phyloP scores from a whole-genome alignment of 2,329 filamentous ascomycete species.

The Clonostachys solani region DNA sequence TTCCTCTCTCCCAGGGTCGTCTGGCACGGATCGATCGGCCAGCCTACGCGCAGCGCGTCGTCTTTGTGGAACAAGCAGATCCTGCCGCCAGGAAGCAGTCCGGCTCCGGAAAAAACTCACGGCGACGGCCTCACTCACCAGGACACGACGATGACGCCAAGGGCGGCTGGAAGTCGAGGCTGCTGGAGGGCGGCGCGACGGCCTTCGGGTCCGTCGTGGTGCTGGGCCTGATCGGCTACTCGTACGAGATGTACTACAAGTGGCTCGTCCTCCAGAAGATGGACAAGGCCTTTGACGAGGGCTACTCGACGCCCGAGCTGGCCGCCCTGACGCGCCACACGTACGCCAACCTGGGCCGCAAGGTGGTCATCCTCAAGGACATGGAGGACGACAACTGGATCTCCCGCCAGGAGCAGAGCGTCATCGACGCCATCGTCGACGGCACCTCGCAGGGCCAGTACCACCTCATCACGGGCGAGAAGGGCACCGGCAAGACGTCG shows the following conservation, averaged over 20 bases:
- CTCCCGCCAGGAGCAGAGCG: conserved; percentile 54
- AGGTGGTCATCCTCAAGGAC: conserved; percentile 8
- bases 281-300: conserved; percentile 66
- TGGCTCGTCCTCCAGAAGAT: conserved; percentile 66
- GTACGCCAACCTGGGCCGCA: conserved; percentile 11
- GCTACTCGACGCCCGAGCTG: conserved; percentile 61
- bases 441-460: conserved; percentile 58
- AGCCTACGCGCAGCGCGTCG: no score
- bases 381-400: conserved; percentile 40
- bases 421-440: conserved; percentile 57
- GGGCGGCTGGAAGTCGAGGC: neutral
- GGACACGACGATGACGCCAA: neutral
- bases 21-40: no score
- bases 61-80: no score
- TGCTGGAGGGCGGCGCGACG: conserved; percentile 16
- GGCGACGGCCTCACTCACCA: no score
- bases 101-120: no score
- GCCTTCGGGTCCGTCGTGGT: conserved; percentile 18
- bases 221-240: conserved; percentile 22
- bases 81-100: no score
- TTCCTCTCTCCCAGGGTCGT: no score
- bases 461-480: conserved; percentile 64
- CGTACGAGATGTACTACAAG: conserved; percentile 50
- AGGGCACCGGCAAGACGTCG: conserved; percentile 67
- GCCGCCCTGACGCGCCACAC: conserved; percentile 38